These are phyloP conservation scores for Puccinia polysora DNA, from an alignment of 1,284 basidiomycete genomes.

Conservation along the genomic window DNA sequence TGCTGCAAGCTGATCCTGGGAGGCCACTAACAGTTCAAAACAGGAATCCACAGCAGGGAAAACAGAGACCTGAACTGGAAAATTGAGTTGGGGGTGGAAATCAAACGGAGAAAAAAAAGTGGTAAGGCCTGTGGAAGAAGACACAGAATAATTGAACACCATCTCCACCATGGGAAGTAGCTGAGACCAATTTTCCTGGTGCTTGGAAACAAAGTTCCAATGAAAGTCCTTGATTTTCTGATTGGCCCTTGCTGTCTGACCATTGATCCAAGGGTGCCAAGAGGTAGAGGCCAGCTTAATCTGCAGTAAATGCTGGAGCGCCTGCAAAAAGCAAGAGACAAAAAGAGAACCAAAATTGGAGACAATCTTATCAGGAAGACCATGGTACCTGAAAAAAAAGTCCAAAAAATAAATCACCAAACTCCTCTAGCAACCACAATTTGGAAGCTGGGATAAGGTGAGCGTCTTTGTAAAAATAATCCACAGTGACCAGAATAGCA, in stretches of 20 bases:
- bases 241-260: constrained; percentile 2
- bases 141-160: too few species aligned
- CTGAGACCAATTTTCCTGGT: too few species aligned
- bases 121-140: too few species aligned
- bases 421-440: background rate
- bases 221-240: too few species aligned
- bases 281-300: background rate
- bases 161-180: too few species aligned
- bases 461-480: background rate
- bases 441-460: constrained; percentile 6
- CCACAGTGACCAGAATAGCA: constrained; percentile 1
- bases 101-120: too few species aligned
- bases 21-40: too few species aligned
- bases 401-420: background rate
- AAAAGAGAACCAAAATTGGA: background rate
- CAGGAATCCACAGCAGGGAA: too few species aligned
- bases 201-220: too few species aligned
- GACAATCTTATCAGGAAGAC: constrained; percentile 12
- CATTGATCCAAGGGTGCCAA: constrained; percentile 13
- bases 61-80: too few species aligned
- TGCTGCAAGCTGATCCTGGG: too few species aligned
- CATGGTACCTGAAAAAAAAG: background rate
- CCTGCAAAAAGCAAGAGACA: background rate
- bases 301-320: background rate
- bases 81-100: too few species aligned